phyloP scores from a whole-genome alignment of 192 early-diverging fungal species.

The Umbelopsis vinacea region DNA sequence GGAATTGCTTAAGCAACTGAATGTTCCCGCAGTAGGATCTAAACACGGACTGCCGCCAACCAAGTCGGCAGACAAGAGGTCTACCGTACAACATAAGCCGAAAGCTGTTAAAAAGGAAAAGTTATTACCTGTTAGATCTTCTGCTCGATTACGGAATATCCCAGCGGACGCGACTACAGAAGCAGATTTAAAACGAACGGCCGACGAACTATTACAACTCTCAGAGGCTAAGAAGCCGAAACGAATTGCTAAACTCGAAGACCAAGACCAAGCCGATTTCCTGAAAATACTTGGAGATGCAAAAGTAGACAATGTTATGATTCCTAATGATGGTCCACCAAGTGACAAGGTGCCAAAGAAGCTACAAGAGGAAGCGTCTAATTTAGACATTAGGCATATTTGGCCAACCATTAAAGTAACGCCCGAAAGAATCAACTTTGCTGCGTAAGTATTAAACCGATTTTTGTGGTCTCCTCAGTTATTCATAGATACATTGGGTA shows the following conservation, averaged over 20 bases:
- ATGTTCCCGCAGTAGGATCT: slow-evolving; percentile 25
- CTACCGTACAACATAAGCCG: slow-evolving; percentile 12
- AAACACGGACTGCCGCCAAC: not conserved
- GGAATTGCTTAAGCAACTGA: slow-evolving; percentile 25
- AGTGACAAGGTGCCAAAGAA: slow-evolving; percentile 3
- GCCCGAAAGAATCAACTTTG: slow-evolving; percentile 47
- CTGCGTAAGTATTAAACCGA: slow-evolving; percentile 23
- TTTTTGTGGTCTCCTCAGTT: not conserved
- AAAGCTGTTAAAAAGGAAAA: slow-evolving; percentile 23
- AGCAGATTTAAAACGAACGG: not conserved
- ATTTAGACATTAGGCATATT: slow-evolving; percentile 40
- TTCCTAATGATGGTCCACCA: slow-evolving; percentile 12
- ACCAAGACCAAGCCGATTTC: slow-evolving; percentile 17
- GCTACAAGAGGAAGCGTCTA: slow-evolving; percentile 30
- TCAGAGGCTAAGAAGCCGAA: slow-evolving; percentile 5
- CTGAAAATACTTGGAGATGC: slow-evolving; percentile 18
- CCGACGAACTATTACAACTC: not conserved
- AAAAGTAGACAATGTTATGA: slow-evolving; percentile 6
- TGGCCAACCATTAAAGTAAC: slow-evolving; percentile 60
- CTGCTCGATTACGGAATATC: slow-evolving; percentile 26
- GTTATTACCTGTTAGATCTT: slow-evolving; percentile 5
- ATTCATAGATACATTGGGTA: not conserved
- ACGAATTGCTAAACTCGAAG: slow-evolving; percentile 19
- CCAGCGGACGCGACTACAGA: not conserved
- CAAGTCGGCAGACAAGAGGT: not conserved